Base-by-base conservation (phyloP, 208 protist genomes). In the Novymonas esmeraldas region DNA sequence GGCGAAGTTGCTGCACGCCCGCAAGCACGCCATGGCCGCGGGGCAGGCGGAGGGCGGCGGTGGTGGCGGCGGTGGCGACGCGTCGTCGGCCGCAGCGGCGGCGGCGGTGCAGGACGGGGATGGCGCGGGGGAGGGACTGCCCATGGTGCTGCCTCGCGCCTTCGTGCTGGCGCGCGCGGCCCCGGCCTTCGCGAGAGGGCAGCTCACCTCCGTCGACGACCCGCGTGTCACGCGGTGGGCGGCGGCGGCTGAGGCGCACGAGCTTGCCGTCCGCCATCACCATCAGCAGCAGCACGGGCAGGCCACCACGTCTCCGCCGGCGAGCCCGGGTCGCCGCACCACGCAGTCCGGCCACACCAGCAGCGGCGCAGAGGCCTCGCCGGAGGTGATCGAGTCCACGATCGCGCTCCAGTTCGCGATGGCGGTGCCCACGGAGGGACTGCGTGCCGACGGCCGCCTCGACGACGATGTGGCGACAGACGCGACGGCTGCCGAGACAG, bases 111-210 rank as follows among this genome's bases (percentile, higher is more conserved):
- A 16, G 10, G n/a, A 29, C 46, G 16, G 22, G 22, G 38, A 50
- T 6, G 68, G 38, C 4, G 52, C 10, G 16, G 52, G 51, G n/a
- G 48, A 52, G 52, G 42, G 34, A 4, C 46, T 84, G 29, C 82
- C 79, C 7, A 74, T 90, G 46, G 75, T 91, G 29, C 81, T 88
- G 18, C 87, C 90, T 11, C 81, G 78, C 41, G 79, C 81, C 10
- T 82, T 77, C 34, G 73, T 64, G 41, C 67, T 67, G 28, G 83
- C 79, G 29, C 64, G 77, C 14, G 79, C 68, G 13, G 79, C 90
- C 2, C 78, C 81, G 3, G 79, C 85, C 26, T 90, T 92, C 52
- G 84, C 84, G 13, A 39, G 82, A 3, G 84, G 85, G 14, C 83
- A 94, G 61, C 85, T 74, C 18, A 28, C 34, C 18, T 38, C 60